A percentile compares a stretch with the other conserved stretches of the same genome.
phyloP scores from a whole-genome alignment of 75 land plant species.

The Isoetes taiwanensis region DNA sequence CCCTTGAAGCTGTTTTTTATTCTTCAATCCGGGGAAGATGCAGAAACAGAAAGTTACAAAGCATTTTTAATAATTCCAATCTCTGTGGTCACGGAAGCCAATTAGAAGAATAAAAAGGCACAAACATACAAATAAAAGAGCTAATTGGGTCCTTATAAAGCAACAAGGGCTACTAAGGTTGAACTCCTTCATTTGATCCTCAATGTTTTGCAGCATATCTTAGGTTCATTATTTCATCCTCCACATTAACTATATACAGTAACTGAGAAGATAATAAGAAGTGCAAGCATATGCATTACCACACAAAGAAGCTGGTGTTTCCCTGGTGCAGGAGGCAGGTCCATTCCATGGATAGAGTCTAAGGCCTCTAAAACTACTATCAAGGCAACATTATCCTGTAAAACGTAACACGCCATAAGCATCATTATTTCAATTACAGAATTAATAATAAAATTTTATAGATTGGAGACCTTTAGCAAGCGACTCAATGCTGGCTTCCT shows the following conservation, averaged over 20 bases:
- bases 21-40: too few species aligned
- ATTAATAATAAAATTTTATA: not conserved
- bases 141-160: too few species aligned
- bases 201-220: too few species aligned
- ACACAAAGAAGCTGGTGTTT: constrained; percentile 92
- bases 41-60: too few species aligned
- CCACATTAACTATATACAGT: not conserved
- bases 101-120: too few species aligned
- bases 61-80: too few species aligned
- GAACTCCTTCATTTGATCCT: too few species aligned
- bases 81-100: too few species aligned
- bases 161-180: too few species aligned
- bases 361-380: constrained; percentile 86
- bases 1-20: too few species aligned
- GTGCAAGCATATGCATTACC: constrained; percentile 28
- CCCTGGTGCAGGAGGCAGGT: constrained; percentile 41
- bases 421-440: not conserved
- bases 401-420: not conserved
- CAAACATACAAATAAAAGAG: too few species aligned
- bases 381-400: constrained; percentile 91
- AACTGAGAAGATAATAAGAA: not conserved
- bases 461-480: constrained; percentile 54
- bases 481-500: constrained; percentile 74
- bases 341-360: constrained; percentile 44
- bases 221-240: not conserved